phyloP scores from a whole-genome alignment of 768 basidiomycete genomes.

The Boletus rex-veris region DNA sequence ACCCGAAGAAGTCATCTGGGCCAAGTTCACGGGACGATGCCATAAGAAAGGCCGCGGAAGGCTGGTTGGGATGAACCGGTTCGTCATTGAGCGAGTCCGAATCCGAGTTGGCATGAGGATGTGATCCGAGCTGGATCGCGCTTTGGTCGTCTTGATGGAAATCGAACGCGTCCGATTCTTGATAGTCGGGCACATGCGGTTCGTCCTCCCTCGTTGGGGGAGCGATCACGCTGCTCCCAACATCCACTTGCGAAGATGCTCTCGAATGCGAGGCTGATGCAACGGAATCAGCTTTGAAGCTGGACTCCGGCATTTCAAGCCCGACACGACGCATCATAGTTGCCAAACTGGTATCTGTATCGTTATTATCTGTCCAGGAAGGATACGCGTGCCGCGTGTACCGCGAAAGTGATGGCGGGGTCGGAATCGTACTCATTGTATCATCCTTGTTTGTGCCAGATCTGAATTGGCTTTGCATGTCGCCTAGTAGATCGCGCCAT shows the following conservation, averaged over 20 bases:
- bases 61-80: constrained; percentile 56
- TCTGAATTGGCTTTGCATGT: constrained; percentile 40
- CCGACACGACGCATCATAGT: constrained; percentile 67
- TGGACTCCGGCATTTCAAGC: constrained; percentile 40
- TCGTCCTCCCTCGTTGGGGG: constrained; percentile 4
- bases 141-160: constrained; percentile 25
- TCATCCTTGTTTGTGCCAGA: constrained; percentile 40
- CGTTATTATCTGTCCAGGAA: constrained; percentile 40
- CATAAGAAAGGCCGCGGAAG: constrained; percentile 71
- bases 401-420: constrained; percentile 69
- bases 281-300: constrained; percentile 13
- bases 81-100: constrained; percentile 57
- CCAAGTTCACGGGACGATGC: constrained; percentile 38
- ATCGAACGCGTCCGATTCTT: constrained; percentile 24
- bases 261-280: constrained; percentile 12
- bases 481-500: constrained; percentile 57
- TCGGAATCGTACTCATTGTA: constrained; percentile 65
- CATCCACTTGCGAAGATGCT: constrained; percentile 5
- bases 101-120: constrained; percentile 30
- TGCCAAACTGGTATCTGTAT: constrained; percentile 58
- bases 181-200: constrained; percentile 23
- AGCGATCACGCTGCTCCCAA: not conserved
- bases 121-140: constrained; percentile 9
- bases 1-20: constrained; percentile 36
- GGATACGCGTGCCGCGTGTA: constrained; percentile 47